phyloP scores from a whole-genome alignment of 768 basidiomycete species.

The Collybia sordida region DNA sequence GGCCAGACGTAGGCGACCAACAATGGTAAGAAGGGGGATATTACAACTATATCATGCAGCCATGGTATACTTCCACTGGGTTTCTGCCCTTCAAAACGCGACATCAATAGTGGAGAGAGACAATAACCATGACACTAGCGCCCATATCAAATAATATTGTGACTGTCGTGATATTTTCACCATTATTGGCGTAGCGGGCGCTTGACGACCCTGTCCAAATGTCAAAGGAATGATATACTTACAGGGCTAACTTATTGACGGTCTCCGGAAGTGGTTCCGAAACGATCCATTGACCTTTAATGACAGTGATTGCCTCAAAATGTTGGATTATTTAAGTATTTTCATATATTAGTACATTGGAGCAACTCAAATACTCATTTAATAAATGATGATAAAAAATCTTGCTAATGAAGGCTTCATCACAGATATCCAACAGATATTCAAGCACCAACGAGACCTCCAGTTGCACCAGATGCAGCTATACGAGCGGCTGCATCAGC shows the following conservation, averaged over 20 bases:
- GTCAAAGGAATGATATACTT: no score
- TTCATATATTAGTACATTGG: no score
- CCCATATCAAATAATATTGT: background rate
- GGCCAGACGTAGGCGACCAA: conserved; percentile 12
- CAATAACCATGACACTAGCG: background rate
- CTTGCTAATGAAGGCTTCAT: no score
- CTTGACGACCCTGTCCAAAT: no score
- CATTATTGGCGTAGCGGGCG: background rate
- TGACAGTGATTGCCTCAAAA: no score
- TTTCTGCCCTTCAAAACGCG: background rate
- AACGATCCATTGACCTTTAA: no score
- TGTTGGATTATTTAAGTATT: no score
- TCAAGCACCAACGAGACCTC: conserved; percentile 38
- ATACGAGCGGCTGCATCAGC: conserved; percentile 46
- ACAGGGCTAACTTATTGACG: no score
- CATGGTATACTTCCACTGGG: background rate
- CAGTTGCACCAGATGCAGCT: conserved; percentile 37
- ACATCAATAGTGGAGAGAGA: background rate
- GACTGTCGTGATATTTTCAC: background rate
- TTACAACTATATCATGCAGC: conserved; percentile 7
- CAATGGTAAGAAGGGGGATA: conserved; percentile 15
- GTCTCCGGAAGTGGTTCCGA: no score
- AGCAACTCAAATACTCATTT: no score
- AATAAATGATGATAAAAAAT: no score
- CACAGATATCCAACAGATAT: no score